Evolutionary conservation across 257 asterid species (phyloP).

Genomic region (Ligustrum vulgare): DNA sequence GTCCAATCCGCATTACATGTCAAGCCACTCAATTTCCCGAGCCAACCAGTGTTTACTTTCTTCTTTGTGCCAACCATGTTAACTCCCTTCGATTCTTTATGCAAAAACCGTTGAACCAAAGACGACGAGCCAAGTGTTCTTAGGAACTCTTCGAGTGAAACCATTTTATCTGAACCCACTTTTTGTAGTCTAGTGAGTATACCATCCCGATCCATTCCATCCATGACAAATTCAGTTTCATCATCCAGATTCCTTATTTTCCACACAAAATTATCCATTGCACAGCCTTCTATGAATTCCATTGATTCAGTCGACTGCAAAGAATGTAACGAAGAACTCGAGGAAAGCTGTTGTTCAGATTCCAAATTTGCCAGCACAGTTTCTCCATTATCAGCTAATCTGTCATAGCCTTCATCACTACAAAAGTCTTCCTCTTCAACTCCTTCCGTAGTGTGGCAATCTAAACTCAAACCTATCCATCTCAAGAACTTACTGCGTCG

Average conservation of each 20-base stretch:
- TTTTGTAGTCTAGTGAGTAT: conserved; percentile 44
- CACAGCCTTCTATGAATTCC: conserved; percentile 32
- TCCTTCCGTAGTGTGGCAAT: conserved; percentile 26
- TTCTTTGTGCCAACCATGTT: conserved; percentile 36
- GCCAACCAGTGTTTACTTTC: conserved; percentile 61
- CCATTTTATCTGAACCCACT: conserved; percentile 53
- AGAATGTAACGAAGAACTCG: conserved; percentile 45
- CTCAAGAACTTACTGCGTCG: conserved; percentile 63
- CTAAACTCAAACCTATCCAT: conserved; percentile 64
- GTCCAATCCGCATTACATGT: conserved; percentile 37
- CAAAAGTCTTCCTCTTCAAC: conserved; percentile 31
- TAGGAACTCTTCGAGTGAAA: conserved; percentile 66
- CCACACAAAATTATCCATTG: conserved; percentile 28
- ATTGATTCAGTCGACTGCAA: conserved; percentile 28
- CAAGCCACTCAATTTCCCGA: conserved; percentile 41
- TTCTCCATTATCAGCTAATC: conserved; percentile 42
- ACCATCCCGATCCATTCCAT: conserved; percentile 46
- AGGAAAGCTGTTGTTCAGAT: conserved; percentile 36
- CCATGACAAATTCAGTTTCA: conserved; percentile 49
- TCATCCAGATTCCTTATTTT: conserved; percentile 49
- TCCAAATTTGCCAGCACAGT: conserved; percentile 48
- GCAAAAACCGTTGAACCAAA: conserved; percentile 49
- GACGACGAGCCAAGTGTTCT: conserved; percentile 57
- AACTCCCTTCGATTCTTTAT: conserved; percentile 39
- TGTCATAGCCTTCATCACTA: conserved; percentile 28